A percentile compares a stretch with the other conserved stretches of the same genome.
Evolutionary conservation across 148 eudicot species (phyloP).

Genomic region (Rhododendron molle): DNA sequence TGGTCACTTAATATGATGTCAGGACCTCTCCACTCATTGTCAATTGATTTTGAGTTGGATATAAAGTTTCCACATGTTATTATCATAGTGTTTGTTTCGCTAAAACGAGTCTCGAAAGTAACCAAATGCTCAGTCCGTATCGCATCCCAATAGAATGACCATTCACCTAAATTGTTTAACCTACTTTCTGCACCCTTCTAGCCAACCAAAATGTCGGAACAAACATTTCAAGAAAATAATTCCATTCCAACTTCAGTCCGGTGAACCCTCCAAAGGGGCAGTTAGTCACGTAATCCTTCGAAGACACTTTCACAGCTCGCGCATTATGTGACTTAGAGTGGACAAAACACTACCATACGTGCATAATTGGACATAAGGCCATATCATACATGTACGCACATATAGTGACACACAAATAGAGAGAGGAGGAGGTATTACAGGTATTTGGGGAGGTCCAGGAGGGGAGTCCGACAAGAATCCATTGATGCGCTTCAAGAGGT

Average conservation of each 20-base stretch:
- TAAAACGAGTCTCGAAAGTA: neutral
- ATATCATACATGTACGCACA: neutral
- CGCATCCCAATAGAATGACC: neutral
- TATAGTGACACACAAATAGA: neutral
- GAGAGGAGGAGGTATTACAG: conserved; percentile 9
- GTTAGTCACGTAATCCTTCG: neutral
- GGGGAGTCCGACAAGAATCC: conserved; percentile 40
- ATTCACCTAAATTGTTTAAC: neutral
- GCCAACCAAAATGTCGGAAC: neutral
- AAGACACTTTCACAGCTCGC: neutral
- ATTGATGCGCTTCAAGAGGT: conserved; percentile 23
- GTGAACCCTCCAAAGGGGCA: neutral
- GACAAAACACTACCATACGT: neutral
- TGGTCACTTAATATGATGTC: neutral
- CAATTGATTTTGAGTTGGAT: neutral
- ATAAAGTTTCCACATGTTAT: neutral
- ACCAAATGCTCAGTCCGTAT: neutral
- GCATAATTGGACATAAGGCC: neutral
- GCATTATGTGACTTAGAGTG: neutral
- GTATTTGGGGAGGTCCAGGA: conserved; percentile 21
- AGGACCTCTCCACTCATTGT: no score
- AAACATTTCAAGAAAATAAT: neutral
- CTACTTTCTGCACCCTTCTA: neutral
- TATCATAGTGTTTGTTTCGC: neutral
- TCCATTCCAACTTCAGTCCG: neutral